Percentiles rank a stretch among this genome's conserved stretches.
Conservation (phyloP, 1,284 basidiomycete species). For the Irpex rosettiformis region DNA sequence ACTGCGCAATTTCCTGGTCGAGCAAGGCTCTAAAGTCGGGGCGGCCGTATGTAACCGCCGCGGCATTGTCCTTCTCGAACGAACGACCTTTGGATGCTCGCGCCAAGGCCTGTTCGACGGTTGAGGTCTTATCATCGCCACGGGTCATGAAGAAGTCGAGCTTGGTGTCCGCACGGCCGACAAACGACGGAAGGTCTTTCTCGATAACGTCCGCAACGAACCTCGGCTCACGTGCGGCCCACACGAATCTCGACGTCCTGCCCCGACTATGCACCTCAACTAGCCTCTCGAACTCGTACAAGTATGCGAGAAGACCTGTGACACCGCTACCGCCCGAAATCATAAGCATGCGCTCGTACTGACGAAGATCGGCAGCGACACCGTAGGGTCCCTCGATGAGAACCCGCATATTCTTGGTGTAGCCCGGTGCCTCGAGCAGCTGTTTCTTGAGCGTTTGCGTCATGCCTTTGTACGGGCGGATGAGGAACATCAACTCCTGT, state of each 20-base stretch:
- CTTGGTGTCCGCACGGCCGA: background rate
- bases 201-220: background rate
- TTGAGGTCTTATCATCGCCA: background rate
- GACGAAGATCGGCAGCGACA: background rate
- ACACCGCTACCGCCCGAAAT: background rate
- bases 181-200: background rate
- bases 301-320: background rate
- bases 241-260: background rate
- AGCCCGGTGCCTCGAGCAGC: background rate
- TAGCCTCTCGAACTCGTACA: background rate
- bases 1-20: background rate
- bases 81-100: background rate
- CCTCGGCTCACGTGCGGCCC: background rate
- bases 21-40: background rate
- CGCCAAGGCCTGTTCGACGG: background rate
- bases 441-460: background rate
- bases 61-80: background rate
- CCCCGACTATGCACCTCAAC: background rate
- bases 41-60: background rate
- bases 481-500: background rate
- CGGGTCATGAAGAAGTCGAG: slow-evolving; percentile 1
- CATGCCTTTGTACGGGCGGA: background rate
- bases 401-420: background rate
- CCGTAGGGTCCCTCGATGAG: slow-evolving; percentile 1
- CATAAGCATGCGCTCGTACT: background rate